These are phyloP conservation scores for Lyophyllum atratum DNA, from an alignment of 768 basidiomycete genomes.

Conservation along the genomic window DNA sequence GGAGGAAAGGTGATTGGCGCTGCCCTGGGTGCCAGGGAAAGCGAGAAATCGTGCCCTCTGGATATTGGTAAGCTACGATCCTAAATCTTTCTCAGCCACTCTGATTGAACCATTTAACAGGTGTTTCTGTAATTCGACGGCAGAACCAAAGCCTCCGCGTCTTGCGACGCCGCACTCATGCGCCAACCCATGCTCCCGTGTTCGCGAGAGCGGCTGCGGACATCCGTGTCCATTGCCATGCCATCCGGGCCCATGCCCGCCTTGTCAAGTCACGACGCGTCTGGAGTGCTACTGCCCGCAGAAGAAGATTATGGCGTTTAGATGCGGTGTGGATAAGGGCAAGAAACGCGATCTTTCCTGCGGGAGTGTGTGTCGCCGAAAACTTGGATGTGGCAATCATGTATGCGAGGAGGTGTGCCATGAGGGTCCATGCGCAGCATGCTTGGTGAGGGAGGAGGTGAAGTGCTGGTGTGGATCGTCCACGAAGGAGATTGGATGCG, in stretches of 20 bases:
- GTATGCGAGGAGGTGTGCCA: constrained; percentile 73
- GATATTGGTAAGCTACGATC: constrained; percentile 56
- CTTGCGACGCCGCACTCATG: constrained; percentile 80
- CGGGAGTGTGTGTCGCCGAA: constrained; percentile 42
- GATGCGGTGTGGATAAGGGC: constrained; percentile 50
- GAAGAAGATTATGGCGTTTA: constrained; percentile 55
- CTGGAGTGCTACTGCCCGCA: constrained; percentile 81
- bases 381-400: constrained; percentile 75
- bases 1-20: constrained; percentile 78
- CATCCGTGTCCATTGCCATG: constrained; percentile 86
- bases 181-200: constrained; percentile 64
- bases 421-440: constrained; percentile 69
- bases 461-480: constrained; percentile 85
- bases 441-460: constrained; percentile 52
- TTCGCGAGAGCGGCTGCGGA: constrained; percentile 58
- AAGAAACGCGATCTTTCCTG: constrained; percentile 40
- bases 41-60: constrained; percentile 62
- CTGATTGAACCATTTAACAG: constrained; percentile 34
- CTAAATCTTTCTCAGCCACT: background rate
- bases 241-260: constrained; percentile 97
- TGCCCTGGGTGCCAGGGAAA: constrained; percentile 93
- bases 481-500: constrained; percentile 61
- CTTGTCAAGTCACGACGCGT: constrained; percentile 80
- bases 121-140: constrained; percentile 81
- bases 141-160: constrained; percentile 72